Base-by-base conservation (phyloP, 371 early-diverging fungal genomes). In the Rhizoclosmatium hyalinum region DNA sequence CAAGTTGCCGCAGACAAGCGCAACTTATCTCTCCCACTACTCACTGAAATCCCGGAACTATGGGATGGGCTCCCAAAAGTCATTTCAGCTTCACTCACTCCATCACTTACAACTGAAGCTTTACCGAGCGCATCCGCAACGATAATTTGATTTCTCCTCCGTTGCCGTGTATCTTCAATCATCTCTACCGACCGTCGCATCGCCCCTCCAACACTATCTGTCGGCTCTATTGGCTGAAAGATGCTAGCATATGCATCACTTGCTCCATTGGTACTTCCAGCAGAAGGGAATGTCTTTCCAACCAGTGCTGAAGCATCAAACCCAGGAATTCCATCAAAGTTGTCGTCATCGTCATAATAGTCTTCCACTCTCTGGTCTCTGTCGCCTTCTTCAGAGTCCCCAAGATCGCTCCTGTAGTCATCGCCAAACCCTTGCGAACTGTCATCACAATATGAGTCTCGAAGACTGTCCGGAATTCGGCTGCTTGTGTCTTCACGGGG, bases 401-500 rank as follows among this genome's bases (percentile, higher is more conserved):
- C 72, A 19, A 43, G 3, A 14, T 32, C 43, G 63, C 14, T 32
- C 3, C 42, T 19, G 42, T 14, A 43, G 3, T 21, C 4, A 19
- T n/a, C 39, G 39, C n/a, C 5, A 39, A 12, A 6, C 6, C 41
- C 32, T 12, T 43, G 65, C 65, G n/a, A 44, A 66, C 47, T 47
- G 10, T 58, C 58, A 2, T 50, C 66, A 50, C 42, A 44, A 66
- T 45, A 39, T 19, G 66, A 66, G 44, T 42, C 47, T 3, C 66
- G 66, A 43, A 41, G 14, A 64, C 65, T 64, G 32, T 43, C 70
- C 8, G 70, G 70, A 14, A 71, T 61, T 10, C 62, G 60, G 45
- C 60, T 71, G 62, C 72, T 71, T 42, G 46, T 24, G 41, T 47
- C 72, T 58, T 71, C 72, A 12, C 12, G 44, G 4, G 60, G 72